phyloP scores from a whole-genome alignment of 805 yeast species.

The Wickerhamiella kurtzmanii region DNA sequence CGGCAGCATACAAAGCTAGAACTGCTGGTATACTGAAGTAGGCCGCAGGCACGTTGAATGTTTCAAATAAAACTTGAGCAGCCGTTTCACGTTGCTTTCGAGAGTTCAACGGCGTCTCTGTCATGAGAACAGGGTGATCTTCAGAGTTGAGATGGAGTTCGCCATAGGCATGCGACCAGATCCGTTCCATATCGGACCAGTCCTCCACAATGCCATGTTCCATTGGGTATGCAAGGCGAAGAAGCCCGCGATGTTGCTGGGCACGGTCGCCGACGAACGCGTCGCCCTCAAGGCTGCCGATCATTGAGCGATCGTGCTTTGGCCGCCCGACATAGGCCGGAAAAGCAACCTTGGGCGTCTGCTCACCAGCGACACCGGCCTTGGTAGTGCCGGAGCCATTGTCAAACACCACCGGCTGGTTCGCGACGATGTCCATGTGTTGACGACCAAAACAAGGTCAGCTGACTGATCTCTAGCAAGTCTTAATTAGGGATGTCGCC shows the following conservation, averaged over 20 bases:
- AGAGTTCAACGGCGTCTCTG: conserved; percentile 83
- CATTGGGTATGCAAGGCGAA: conserved; percentile 58
- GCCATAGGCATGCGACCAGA: conserved; percentile 58
- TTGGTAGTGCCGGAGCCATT: conserved; percentile 72
- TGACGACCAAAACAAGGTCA: no score
- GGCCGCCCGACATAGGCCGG: conserved; percentile 68
- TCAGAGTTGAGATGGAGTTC: conserved; percentile 48
- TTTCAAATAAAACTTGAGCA: conserved; percentile 58
- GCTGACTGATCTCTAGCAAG: background rate
- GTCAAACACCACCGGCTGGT: conserved; percentile 64
- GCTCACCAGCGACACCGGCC: conserved; percentile 91
- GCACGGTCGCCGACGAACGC: conserved; percentile 66
- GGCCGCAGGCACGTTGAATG: conserved; percentile 63
- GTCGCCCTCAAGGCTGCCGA: conserved; percentile 52
- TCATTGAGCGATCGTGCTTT: conserved; percentile 73
- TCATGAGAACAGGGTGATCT: conserved; percentile 76
- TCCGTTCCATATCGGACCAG: conserved; percentile 76
- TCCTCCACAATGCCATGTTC: conserved; percentile 64
- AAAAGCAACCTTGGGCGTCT: conserved; percentile 52
- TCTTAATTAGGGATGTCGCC: no score
- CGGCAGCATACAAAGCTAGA: conserved; percentile 71
- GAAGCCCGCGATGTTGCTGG: conserved; percentile 62
- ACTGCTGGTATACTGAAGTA: conserved; percentile 66
- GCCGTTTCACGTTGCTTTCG: conserved; percentile 42
- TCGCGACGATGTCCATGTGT: conserved; percentile 5